A percentile compares a stretch with the other conserved stretches of the same genome.
phyloP scores from a whole-genome alignment of 202 grass and related monocot species.

The Hordeum pubiflorum region DNA sequence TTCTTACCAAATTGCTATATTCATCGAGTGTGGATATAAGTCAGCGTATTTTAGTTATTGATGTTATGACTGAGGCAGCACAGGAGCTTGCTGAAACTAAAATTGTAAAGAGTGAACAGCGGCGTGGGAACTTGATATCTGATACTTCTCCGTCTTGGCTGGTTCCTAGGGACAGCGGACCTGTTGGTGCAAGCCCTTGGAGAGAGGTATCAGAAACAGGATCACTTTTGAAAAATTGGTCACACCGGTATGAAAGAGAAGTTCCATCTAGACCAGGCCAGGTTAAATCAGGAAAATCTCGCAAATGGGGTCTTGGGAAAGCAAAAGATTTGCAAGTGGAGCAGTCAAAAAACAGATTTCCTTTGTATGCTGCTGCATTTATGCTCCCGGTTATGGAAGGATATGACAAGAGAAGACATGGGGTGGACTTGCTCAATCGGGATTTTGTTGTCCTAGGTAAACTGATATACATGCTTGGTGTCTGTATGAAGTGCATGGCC shows the following conservation, averaged over 20 bases:
- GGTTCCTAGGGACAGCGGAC: slow-evolving; percentile 57
- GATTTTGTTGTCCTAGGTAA: slow-evolving; percentile 92
- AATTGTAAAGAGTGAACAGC: slow-evolving; percentile 40
- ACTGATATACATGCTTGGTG: slow-evolving; percentile 93
- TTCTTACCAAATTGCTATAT: slow-evolving; percentile 80
- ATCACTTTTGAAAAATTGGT: slow-evolving; percentile 58
- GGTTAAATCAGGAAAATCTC: slow-evolving; percentile 80
- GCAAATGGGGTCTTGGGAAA: slow-evolving; percentile 77
- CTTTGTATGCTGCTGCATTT: slow-evolving; percentile 95
- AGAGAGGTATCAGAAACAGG: slow-evolving; percentile 72
- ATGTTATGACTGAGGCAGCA: slow-evolving; percentile 92
- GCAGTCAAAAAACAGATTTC: slow-evolving; percentile 75
- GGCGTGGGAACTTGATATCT: slow-evolving; percentile 52
- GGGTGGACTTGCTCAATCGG: slow-evolving; percentile 69
- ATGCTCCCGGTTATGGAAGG: slow-evolving; percentile 94
- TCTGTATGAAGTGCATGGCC: slow-evolving; percentile 82
- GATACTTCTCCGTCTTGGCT: slow-evolving; percentile 76
- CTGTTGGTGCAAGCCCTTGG: slow-evolving; percentile 72
- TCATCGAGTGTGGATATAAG: slow-evolving; percentile 75
- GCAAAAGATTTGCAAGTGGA: slow-evolving; percentile 50
- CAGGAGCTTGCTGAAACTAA: slow-evolving; percentile 78
- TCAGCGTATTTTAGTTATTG: slow-evolving; percentile 84
- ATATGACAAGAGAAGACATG: slow-evolving; percentile 79
- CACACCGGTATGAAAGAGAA: slow-evolving; percentile 77
- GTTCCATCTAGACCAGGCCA: slow-evolving; percentile 80